Evolutionary conservation across 345 rosid genomes (phyloP).

Genomic region (Populus ilicifolia): DNA sequence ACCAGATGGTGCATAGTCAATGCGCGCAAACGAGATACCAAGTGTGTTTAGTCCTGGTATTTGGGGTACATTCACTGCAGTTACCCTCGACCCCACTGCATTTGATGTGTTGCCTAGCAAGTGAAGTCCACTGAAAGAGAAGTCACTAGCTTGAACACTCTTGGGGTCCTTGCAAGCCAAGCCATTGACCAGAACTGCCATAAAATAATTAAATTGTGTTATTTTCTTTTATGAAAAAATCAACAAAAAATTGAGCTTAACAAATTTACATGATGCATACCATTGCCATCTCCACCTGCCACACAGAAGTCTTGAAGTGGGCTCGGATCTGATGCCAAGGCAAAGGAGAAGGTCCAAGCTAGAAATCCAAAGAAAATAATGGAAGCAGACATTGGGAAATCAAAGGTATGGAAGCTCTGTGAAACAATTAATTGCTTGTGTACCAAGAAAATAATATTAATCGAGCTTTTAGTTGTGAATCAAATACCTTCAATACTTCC

Average conservation of each 20-base stretch:
- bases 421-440: too few species aligned
- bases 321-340: slow-evolving; percentile 19
- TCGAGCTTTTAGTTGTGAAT: too few species aligned
- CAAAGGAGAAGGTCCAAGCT: slow-evolving; percentile 1
- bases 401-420: too few species aligned
- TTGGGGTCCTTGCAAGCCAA: background rate
- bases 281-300: slow-evolving; percentile 12
- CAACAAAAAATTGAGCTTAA: background rate
- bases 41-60: background rate
- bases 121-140: background rate
- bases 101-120: background rate
- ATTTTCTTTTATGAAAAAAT: too few species aligned
- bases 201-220: too few species aligned
- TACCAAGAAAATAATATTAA: too few species aligned
- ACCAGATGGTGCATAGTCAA: background rate
- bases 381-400: background rate
- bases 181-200: background rate
- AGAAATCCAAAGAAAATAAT: slow-evolving; percentile 3
- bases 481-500: too few species aligned
- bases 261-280: background rate
- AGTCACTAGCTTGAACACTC: background rate
- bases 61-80: background rate
- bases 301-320: slow-evolving; percentile 32
- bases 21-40: background rate
- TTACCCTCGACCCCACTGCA: background rate